A percentile compares a stretch with the other conserved stretches of the same genome.
These are phyloP conservation scores for Amaranthus palmeri DNA, from an alignment of 148 eudicot genomes.

Conservation along the genomic window DNA sequence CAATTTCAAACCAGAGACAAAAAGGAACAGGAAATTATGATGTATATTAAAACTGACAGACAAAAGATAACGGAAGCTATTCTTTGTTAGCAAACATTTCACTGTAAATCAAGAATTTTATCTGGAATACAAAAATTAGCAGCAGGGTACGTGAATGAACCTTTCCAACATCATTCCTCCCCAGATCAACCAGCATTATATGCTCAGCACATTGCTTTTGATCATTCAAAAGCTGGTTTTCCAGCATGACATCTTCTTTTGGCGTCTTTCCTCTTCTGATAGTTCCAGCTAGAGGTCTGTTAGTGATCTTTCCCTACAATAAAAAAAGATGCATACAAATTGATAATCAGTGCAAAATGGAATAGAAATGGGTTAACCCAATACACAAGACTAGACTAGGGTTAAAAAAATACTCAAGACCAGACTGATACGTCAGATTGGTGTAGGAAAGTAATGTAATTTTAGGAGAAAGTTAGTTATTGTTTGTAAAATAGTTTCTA, in stretches of 20 bases:
- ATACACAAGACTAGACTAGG: not conserved
- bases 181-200: constrained; percentile 96
- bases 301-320: constrained; percentile 65
- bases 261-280: constrained; percentile 91
- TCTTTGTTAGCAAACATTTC: not conserved
- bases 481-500: no score
- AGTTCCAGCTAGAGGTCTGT: constrained; percentile 96
- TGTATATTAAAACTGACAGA: no score
- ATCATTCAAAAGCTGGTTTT: constrained; percentile 80
- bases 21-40: not conserved
- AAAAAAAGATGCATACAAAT: constrained; percentile 13
- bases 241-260: constrained; percentile 79
- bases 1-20: not conserved
- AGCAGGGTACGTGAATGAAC: constrained; percentile 25
- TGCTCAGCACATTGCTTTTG: constrained; percentile 96
- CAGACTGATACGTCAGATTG: no score
- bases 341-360: constrained; percentile 13
- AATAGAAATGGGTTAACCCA: not conserved
- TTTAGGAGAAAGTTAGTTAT: no score
- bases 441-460: no score
- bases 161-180: constrained; percentile 99
- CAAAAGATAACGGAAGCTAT: not conserved
- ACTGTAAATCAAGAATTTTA: not conserved
- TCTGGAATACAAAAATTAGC: not conserved
- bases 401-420: no score